Conservation (phyloP, 306 rosid species). For the Begonia loranthoides region DNA sequence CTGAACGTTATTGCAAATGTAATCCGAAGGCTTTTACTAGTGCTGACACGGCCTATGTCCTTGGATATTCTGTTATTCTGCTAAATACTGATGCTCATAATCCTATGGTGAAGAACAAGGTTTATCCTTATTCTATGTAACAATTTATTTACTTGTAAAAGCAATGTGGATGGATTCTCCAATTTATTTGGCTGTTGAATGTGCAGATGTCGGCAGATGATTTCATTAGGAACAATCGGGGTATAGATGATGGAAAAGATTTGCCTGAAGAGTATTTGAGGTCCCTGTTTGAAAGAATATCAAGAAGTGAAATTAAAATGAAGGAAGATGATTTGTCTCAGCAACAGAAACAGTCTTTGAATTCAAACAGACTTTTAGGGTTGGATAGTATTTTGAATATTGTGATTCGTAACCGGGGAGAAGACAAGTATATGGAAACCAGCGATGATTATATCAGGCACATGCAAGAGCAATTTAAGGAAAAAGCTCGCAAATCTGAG, state of each 20-base stretch:
- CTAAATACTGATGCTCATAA: slow-evolving; percentile 98
- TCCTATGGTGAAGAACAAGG: slow-evolving; percentile 94
- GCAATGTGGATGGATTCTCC: slow-evolving; percentile 5
- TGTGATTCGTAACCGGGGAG: slow-evolving; percentile 63
- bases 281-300: slow-evolving; percentile 75
- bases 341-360: slow-evolving; percentile 67
- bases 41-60: slow-evolving; percentile 99
- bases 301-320: slow-evolving; percentile 95
- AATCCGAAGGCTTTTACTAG: slow-evolving; percentile 82
- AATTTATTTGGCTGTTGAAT: slow-evolving; percentile 11
- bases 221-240: slow-evolving; percentile 95
- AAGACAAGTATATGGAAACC: slow-evolving; percentile 71
- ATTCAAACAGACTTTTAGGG: slow-evolving; percentile 70
- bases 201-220: slow-evolving; percentile 98
- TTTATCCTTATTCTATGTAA: slow-evolving; percentile 19
- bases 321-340: slow-evolving; percentile 67
- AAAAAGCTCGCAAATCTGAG: slow-evolving; percentile 97
- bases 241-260: slow-evolving; percentile 98
- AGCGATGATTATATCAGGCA: slow-evolving; percentile 90
- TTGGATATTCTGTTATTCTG: slow-evolving; percentile 93
- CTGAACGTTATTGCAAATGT: slow-evolving; percentile 94
- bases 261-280: slow-evolving; percentile 78
- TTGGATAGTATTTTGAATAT: slow-evolving; percentile 88
- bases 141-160: slow-evolving; percentile 11
- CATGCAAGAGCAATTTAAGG: slow-evolving; percentile 98